phyloP scores from a whole-genome alignment of 306 rosid species.

The Sicyos edulis region DNA sequence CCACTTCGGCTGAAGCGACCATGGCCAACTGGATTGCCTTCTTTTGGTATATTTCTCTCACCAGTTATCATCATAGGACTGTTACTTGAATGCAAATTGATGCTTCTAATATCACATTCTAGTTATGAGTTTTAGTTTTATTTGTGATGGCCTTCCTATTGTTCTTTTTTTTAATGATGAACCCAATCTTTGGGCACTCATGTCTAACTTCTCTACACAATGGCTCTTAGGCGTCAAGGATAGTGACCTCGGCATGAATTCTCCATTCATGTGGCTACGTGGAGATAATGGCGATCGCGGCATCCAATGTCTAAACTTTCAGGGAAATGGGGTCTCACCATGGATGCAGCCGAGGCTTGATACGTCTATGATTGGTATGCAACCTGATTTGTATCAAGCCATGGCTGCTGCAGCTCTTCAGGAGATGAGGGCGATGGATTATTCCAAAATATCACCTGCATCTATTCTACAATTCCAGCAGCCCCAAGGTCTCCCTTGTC shows the following conservation, averaged over 20 bases:
- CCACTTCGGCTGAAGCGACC: conserved; percentile 92
- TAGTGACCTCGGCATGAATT: conserved; percentile 65
- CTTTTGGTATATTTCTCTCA: conserved; percentile 54
- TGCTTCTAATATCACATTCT: background rate
- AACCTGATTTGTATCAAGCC: conserved; percentile 78
- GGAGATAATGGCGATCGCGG: conserved; percentile 69
- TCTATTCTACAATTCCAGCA: conserved; percentile 80
- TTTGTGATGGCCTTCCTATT: background rate
- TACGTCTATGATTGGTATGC: conserved; percentile 67
- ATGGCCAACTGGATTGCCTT: conserved; percentile 84
- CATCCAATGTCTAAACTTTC: conserved; percentile 66
- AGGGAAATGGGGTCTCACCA: conserved; percentile 73
- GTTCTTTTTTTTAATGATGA: background rate
- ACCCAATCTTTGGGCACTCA: background rate
- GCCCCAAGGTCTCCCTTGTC: conserved; percentile 47
- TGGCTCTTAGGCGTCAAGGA: conserved; percentile 64
- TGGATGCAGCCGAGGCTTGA: conserved; percentile 94
- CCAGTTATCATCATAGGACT: too few species aligned
- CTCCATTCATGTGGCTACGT: conserved; percentile 77
- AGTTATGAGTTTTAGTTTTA: background rate
- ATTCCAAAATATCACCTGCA: conserved; percentile 54
- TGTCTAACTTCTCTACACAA: conserved; percentile 30
- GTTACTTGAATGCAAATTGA: too few species aligned
- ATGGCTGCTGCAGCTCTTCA: conserved; percentile 91
- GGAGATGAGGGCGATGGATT: conserved; percentile 69